Evolutionary conservation across 2,329 filamentous ascomycete species (phyloP).

Genomic region (Penicillium brevicompactum): DNA sequence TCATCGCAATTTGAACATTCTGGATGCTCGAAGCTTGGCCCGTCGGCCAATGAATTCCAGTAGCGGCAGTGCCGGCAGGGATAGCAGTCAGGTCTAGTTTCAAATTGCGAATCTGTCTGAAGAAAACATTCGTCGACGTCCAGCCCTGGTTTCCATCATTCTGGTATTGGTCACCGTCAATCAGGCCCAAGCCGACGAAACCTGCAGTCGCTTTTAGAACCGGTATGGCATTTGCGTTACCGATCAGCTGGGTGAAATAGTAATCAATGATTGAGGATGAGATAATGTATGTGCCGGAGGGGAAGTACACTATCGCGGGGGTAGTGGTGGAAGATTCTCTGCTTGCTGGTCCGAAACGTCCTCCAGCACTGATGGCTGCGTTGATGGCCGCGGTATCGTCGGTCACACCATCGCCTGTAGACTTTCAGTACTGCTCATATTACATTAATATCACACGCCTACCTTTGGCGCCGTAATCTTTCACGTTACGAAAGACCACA

Average conservation of each 20-base stretch:
- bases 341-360: slow-evolving; percentile 46
- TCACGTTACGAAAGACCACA: slow-evolving; percentile 33
- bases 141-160: slow-evolving; percentile 39
- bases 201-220: slow-evolving; percentile 55
- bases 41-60: slow-evolving; percentile 56
- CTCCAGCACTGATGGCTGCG: slow-evolving; percentile 47
- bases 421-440: slow-evolving; percentile 38
- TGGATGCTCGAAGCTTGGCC: slow-evolving; percentile 62
- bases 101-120: slow-evolving; percentile 66
- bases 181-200: slow-evolving; percentile 60
- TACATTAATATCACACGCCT: slow-evolving; percentile 27
- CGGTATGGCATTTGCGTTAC: slow-evolving; percentile 60
- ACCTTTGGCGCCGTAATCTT: slow-evolving; percentile 37
- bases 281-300: slow-evolving; percentile 61
- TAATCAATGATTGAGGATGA: slow-evolving; percentile 61
- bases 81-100: slow-evolving; percentile 58
- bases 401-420: slow-evolving; percentile 49
- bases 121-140: slow-evolving; percentile 63
- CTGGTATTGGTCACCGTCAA: slow-evolving; percentile 60
- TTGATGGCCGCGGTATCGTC: slow-evolving; percentile 62
- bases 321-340: slow-evolving; percentile 51
- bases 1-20: slow-evolving; percentile 64
- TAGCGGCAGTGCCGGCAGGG: slow-evolving; percentile 31
- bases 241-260: slow-evolving; percentile 65
- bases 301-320: slow-evolving; percentile 61